phyloP scores from a whole-genome alignment of 495 filamentous ascomycete genomes.

The Tuber magnatum region DNA sequence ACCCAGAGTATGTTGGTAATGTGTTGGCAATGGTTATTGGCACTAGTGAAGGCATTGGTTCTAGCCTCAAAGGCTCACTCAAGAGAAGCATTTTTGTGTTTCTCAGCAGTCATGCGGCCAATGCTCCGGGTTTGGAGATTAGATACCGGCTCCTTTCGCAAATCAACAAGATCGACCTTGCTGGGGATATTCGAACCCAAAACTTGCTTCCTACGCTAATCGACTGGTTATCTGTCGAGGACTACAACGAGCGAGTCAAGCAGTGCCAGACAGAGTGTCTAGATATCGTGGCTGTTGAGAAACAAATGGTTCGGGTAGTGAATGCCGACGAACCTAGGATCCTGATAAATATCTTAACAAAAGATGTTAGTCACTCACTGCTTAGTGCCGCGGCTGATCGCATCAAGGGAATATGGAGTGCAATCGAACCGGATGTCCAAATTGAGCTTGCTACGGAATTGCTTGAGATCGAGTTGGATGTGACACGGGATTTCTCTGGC shows the following conservation, averaged over 20 bases:
- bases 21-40: conserved; percentile 50
- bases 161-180: conserved; percentile 63
- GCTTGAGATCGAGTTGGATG: conserved; percentile 50
- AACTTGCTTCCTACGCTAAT: conserved; percentile 62
- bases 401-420: conserved; percentile 62
- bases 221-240: conserved; percentile 49
- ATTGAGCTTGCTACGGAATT: conserved; percentile 54
- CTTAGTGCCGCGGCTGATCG: conserved; percentile 53
- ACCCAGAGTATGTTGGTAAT: conserved; percentile 56
- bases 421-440: conserved; percentile 58
- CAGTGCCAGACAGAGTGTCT: conserved; percentile 55
- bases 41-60: conserved; percentile 43
- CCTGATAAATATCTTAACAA: conserved; percentile 51
- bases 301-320: conserved; percentile 55
- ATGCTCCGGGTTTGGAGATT: conserved; percentile 58
- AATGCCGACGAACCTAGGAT: conserved; percentile 54
- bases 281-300: conserved; percentile 53
- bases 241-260: conserved; percentile 42
- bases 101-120: conserved; percentile 62
- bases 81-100: conserved; percentile 63
- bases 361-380: conserved; percentile 45
- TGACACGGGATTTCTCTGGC: conserved; percentile 44
- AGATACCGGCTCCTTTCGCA: conserved; percentile 64
- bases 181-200: conserved; percentile 59
- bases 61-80: conserved; percentile 55